Conservation (phyloP, 1,284 basidiomycete genomes). For the Ustilago curta region DNA sequence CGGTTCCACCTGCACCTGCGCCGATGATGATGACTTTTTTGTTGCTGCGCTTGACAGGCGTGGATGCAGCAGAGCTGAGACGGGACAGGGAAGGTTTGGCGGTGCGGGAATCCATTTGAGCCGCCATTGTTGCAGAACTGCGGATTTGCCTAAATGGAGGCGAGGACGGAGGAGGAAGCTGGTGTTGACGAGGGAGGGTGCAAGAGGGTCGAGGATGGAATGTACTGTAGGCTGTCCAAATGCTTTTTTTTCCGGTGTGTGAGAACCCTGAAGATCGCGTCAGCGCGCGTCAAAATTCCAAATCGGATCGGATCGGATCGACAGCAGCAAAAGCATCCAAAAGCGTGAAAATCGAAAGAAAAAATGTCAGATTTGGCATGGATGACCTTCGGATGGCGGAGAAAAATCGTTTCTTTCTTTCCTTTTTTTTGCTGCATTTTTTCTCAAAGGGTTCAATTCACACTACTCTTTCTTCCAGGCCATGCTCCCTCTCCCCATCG, state of each 20-base stretch:
- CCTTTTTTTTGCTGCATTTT: neutral
- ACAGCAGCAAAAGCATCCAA: neutral
- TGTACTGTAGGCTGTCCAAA: constrained; percentile 1
- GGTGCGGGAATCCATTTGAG: neutral
- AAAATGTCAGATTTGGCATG: neutral
- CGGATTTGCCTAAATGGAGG: neutral
- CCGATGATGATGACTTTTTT: constrained; percentile 69
- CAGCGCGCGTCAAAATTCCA: neutral
- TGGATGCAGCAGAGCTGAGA: constrained; percentile 11
- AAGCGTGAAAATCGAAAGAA: neutral
- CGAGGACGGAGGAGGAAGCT: neutral
- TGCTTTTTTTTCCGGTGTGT: neutral
- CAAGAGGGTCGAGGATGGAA: neutral
- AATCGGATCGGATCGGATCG: neutral
- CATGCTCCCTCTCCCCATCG: neutral
- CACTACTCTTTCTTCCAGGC: constrained; percentile 6
- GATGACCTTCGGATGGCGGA: constrained; percentile 13
- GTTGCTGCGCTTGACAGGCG: constrained; percentile 12
- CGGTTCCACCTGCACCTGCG: constrained; percentile 72
- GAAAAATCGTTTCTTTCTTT: neutral
- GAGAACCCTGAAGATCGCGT: constrained; percentile 13
- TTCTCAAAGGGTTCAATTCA: constrained; percentile 5
- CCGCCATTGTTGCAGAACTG: constrained; percentile 6
- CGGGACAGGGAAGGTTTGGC: constrained; percentile 28
- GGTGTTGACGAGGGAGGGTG: neutral